phyloP scores from a whole-genome alignment of 2,329 filamentous ascomycete genomes.

The Passalora sequoiae region DNA sequence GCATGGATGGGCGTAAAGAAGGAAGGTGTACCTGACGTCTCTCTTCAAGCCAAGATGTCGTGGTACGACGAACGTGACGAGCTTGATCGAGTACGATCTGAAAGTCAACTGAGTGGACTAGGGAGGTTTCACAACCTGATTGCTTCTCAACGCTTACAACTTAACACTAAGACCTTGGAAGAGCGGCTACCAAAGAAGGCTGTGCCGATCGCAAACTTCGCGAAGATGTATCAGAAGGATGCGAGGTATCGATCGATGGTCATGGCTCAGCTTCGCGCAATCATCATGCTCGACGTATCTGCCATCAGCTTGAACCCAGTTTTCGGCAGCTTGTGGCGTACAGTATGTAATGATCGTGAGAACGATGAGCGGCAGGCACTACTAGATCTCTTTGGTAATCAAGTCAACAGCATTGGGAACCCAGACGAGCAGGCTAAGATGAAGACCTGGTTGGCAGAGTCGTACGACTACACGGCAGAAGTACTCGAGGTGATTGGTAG shows the following conservation, averaged over 20 bases:
- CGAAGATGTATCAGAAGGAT: conserved; percentile 7
- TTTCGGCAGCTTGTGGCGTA: conserved; percentile 14
- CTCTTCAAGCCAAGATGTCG: conserved; percentile 2
- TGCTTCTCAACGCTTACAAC: neutral
- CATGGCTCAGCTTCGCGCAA: conserved; percentile 6
- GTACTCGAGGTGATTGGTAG: conserved; percentile 11
- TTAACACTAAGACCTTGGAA: neutral
- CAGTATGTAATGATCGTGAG: conserved; percentile 12
- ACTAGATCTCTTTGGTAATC: conserved; percentile 10
- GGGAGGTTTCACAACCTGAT: neutral
- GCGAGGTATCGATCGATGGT: conserved; percentile 6
- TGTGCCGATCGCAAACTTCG: conserved; percentile 6
- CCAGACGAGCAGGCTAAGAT: conserved; percentile 7
- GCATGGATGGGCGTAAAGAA: conserved; percentile 18
- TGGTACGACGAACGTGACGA: conserved; percentile 1
- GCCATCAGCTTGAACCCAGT: conserved; percentile 16
- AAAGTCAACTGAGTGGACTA: neutral
- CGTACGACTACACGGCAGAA: conserved; percentile 15
- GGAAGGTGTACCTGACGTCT: neutral
- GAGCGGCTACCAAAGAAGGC: conserved; percentile 2
- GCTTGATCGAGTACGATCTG: neutral
- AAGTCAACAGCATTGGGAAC: conserved; percentile 9
- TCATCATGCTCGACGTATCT: conserved; percentile 11
- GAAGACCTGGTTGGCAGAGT: conserved; percentile 16
- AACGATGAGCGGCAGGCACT: conserved; percentile 9